Evolutionary conservation across 768 basidiomycete species (phyloP).

Genomic region (Mycena crocata): DNA sequence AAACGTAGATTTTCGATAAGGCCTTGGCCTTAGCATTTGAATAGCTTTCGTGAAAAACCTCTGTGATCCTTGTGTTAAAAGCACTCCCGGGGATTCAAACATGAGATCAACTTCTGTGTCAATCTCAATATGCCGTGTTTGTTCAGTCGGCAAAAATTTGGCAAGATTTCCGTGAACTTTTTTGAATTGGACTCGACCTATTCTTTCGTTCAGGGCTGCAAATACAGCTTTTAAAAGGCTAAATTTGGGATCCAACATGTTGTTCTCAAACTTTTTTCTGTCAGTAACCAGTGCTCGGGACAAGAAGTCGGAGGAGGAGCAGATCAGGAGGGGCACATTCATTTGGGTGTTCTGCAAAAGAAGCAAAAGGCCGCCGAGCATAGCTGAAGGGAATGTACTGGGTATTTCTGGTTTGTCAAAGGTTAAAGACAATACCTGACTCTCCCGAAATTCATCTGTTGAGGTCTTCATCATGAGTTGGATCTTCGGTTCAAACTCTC

Average conservation of each 20-base stretch:
- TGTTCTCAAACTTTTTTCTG: not conserved
- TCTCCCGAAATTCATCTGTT: not conserved
- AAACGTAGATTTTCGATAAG: not conserved
- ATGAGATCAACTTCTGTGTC: not conserved
- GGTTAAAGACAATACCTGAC: not conserved
- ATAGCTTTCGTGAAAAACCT: conserved; percentile 1
- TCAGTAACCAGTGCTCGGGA: not conserved
- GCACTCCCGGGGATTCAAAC: not conserved
- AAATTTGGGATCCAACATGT: not conserved
- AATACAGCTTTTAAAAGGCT: not conserved
- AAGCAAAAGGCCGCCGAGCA: not conserved
- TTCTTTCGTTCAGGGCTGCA: not conserved
- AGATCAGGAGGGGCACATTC: too few species aligned
- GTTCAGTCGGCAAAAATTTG: not conserved
- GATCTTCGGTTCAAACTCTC: not conserved
- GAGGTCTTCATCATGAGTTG: not conserved
- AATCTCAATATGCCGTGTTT: not conserved
- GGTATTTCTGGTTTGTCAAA: conserved; percentile 9
- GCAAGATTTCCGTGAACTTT: not conserved
- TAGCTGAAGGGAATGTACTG: not conserved
- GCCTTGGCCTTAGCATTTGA: not conserved
- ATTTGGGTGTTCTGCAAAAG: too few species aligned
- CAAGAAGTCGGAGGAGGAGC: too few species aligned
- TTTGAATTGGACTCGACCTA: not conserved
- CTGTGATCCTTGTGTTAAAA: not conserved